Evolutionary conservation across 164 flowering plant species (phyloP), one percentile per base, ranked within the genome.

Genomic region (Tetrastigma voinierianum): DNA sequence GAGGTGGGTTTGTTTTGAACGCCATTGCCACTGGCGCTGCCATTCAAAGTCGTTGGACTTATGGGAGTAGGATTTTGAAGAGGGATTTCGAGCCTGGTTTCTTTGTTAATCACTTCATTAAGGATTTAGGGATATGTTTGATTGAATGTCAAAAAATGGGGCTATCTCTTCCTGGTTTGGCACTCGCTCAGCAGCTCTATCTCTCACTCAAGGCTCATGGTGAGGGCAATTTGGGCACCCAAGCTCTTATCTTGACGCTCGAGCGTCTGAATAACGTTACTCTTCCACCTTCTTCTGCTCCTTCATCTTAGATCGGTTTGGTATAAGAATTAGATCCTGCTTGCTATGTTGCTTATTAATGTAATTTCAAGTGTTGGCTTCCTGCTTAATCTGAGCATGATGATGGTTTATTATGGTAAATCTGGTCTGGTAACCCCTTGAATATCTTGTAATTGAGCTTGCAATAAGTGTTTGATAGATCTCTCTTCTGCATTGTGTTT

Each of bases 41-140:
- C 0, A 96, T 1, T 90, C 97, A 9, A 90, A 85, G 72, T 87
- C 91, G 21, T 75, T 91, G 75, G 98, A 94, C 43, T 73, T 87
- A 90, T 40, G 98, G 95, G 20, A 67, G 59, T 46, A 83, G 96
- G 83, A 90, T 94, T 0, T 4, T 91, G 79, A 77, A 71, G 65
- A 86, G 98, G 86, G 97, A 91, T 81, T 89, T 91, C 18, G 96
- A 81, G 48, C 81, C 93, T 0, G 96, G 97, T 47, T 94, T 91
- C 67, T 91, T 72, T 69, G 97, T 94, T 77, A 86, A 91, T 59
- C 96, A 94, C 62, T 94, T 91, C 70, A 88, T 91, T 13, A 94
- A 94, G 87, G 97, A 91, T 77, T 82, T 94, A 66, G 98, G 97
- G 58, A 94, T 94, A 66, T 90, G 96, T 71, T 77, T 91, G 78